Base-by-base conservation (phyloP, 1,284 basidiomycete species). In the Leccinum insigne region DNA sequence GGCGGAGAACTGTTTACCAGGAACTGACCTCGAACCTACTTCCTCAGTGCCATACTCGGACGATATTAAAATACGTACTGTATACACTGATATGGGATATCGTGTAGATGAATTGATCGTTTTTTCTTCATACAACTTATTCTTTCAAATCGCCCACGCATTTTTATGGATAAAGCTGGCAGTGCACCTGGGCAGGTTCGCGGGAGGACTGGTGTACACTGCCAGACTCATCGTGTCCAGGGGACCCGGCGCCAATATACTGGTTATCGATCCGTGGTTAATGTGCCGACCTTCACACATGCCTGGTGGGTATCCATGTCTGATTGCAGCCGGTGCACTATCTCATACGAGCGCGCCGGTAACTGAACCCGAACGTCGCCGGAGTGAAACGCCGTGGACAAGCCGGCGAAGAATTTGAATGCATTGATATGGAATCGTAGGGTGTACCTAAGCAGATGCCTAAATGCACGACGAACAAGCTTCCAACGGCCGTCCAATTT, bases 361-460 rank as follows among this genome's bases (percentile, higher is more conserved):
- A 29, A 32, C 26, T 9, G 49, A 10, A n/a, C 52, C 5, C 32
- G 57, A 11, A 44, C 23, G 44, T 16, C 3, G n/a, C 23, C 16
- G 5, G 21, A 4, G 23, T 21, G n/a, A 26, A 23, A 44, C 35
- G 23, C 47, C 66, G n/a, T 21, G 26, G 26, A 10, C 57, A 40
- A 42, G 56, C 18, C 32, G 3, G 32, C 10, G 18, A 23, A 8
- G 49, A 9, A 38, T 49, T 14, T 9, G 32, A 54, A 29, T 7
- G 14, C 18, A 29, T 26, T 11, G 44, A 68, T 64, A 70, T 63
- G 42, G 61, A 16, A 57, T 62, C 49, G 65, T 49, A 44, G 52
- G 47, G 29, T 32, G 56, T 23, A 18, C 26, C 38, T 44, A 16
- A 42, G 23, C 21, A 26, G 44, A 60, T 64, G 35, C 35, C 60